Conservation (phyloP, 257 asterid species). For the Lantana camara region DNA sequence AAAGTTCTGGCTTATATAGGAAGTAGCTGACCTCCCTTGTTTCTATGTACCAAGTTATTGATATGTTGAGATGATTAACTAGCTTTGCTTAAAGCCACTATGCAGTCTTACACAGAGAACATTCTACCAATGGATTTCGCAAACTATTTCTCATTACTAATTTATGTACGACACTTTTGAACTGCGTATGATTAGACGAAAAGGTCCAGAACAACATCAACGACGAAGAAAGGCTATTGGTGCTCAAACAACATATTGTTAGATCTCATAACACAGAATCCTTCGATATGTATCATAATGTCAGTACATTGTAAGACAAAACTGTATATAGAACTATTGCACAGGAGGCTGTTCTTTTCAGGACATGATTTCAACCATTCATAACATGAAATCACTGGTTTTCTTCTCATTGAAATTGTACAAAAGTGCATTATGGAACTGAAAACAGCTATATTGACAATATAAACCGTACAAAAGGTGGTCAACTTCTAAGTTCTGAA, state of each 20-base stretch:
- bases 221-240: neutral
- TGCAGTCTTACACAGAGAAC: neutral
- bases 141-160: neutral
- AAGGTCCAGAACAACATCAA: too few species aligned
- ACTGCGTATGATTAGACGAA: too few species aligned
- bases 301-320: neutral
- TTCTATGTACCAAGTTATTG: neutral
- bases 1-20: slow-evolving; percentile 68
- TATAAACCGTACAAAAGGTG: neutral
- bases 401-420: slow-evolving; percentile 2
- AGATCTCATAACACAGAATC: neutral
- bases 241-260: neutral
- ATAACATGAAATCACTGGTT: neutral
- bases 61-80: neutral
- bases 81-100: neutral
- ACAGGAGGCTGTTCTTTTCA: neutral
- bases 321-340: neutral
- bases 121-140: neutral
- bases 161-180: neutral
- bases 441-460: slow-evolving; percentile 18
- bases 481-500: neutral
- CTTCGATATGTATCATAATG: neutral
- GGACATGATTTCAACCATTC: slow-evolving; percentile 4
- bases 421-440: neutral
- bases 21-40: slow-evolving; percentile 38